phyloP scores from a whole-genome alignment of 1,284 basidiomycete genomes.

The Ceratobasidium sp. region DNA sequence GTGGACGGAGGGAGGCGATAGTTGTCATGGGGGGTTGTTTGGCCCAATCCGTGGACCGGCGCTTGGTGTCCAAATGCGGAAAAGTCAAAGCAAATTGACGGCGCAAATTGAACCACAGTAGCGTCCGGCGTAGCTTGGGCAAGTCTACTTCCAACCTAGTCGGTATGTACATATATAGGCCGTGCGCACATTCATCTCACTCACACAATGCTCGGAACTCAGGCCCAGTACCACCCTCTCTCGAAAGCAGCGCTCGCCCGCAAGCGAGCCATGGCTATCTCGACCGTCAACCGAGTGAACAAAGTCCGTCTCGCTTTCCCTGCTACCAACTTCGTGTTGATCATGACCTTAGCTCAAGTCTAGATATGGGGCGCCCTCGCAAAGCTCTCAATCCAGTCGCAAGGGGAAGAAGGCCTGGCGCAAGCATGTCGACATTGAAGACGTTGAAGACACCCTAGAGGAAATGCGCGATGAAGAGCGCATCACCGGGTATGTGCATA shows the following conservation, averaged over 20 bases:
- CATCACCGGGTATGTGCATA: conserved; percentile 70
- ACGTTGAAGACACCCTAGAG: conserved; percentile 80
- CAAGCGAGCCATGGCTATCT: conserved; percentile 35
- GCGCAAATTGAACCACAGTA: conserved; percentile 18
- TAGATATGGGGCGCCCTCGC: conserved; percentile 66
- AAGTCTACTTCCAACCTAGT: not conserved
- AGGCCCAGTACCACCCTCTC: conserved; percentile 35
- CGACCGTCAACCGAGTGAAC: conserved; percentile 32
- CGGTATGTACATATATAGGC: conserved; percentile 35
- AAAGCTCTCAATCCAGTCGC: conserved; percentile 76
- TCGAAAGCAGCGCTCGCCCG: conserved; percentile 37
- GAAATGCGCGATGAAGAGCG: conserved; percentile 79
- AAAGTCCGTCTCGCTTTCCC: not conserved
- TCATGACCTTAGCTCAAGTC: conserved; percentile 34
- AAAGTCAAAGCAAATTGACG: conserved; percentile 37
- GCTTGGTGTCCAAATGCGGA: conserved; percentile 24
- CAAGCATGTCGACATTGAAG: conserved; percentile 86
- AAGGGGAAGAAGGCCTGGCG: conserved; percentile 94
- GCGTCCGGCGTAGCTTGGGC: not conserved
- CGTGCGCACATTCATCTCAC: not conserved
- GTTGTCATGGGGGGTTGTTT: conserved; percentile 27
- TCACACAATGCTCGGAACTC: conserved; percentile 37
- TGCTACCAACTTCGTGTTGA: conserved; percentile 20
- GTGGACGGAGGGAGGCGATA: conserved; percentile 12
- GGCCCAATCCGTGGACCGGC: conserved; percentile 25